Base-by-base conservation (phyloP, 805 yeast species). In the Candida ascalaphidarum region DNA sequence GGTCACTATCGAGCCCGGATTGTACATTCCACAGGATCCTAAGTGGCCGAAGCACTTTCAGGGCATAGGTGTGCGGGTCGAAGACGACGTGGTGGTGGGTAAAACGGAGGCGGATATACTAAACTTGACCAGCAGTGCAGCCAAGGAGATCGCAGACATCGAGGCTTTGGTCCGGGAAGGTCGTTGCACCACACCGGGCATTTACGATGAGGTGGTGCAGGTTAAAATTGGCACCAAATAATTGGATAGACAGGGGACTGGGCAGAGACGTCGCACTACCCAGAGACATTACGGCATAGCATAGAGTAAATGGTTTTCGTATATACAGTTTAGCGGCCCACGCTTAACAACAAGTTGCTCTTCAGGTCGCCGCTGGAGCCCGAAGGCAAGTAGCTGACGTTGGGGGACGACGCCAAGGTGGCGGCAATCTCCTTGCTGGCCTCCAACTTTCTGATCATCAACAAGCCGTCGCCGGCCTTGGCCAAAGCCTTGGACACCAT, bases 341-440 rank as follows among this genome's bases (percentile, higher is more conserved):
- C 55, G 55, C 75, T 79, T 46, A 81, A 63, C 33, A 81, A 58
- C 37, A 81, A 61, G 29, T 76, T 69, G 59, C 74, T 78, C 11
- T 30, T 31, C 7, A 24, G 23, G n/a, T 37, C 40, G 9, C 46
- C 47, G 12, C 33, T 35, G 28, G 53, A 46, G 19, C 66, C 65
- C 27, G 68, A 59, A 35, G 98, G 98, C 50, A 89, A 71, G 55
- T 89, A 89, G 8, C 95, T 81, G 30, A 89, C 81, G 52, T 88
- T 89, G 10, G 84, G 72, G 28, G 95, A 80, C 33, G 65, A 58
- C 14, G 95, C 84, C 51, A 92, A 68, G 10, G 96, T 85, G 32
- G 68, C 63, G 7, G 98, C 98, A 56, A 92, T 92, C 39, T 88
- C 96, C 64, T 84, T 86, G 19, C 95, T 82, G 1, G 98, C 96